Evolutionary conservation across 2,329 filamentous ascomycete species (phyloP).

Genomic region (Colletotrichum sublineola): DNA sequence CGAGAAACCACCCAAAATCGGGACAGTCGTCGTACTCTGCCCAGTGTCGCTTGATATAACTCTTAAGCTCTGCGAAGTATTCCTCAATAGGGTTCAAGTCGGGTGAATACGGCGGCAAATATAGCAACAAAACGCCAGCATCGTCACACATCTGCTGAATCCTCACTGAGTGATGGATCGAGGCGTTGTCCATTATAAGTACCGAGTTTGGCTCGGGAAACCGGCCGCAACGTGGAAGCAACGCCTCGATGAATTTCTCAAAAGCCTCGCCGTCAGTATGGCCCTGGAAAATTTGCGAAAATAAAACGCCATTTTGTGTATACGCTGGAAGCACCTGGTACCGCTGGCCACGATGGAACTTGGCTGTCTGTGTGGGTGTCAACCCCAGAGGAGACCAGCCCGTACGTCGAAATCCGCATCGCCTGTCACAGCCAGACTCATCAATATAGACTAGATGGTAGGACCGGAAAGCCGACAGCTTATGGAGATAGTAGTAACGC

Average conservation of each 20-base stretch:
- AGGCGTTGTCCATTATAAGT: constrained; percentile 53
- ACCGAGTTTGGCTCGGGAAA: constrained; percentile 52
- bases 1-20: constrained; percentile 44
- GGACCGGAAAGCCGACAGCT: not conserved
- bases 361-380: too few species aligned
- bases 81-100: constrained; percentile 47
- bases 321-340: too few species aligned
- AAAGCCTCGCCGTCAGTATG: too few species aligned
- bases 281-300: too few species aligned
- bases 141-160: constrained; percentile 47
- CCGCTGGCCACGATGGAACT: too few species aligned
- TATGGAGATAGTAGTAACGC: not conserved
- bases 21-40: constrained; percentile 38
- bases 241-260: too few species aligned
- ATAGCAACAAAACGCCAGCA: constrained; percentile 40
- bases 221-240: too few species aligned
- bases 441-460: not conserved
- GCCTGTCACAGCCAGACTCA: not conserved
- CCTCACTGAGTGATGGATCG: constrained; percentile 47
- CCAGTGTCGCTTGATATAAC: constrained; percentile 41
- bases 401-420: not conserved
- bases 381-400: too few species aligned
- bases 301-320: too few species aligned
- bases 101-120: constrained; percentile 44
- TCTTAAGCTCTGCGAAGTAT: constrained; percentile 44